Evolutionary conservation across 345 rosid genomes (phyloP), one percentile per base, ranked within the genome.

Genomic region (Populus ilicifolia): DNA sequence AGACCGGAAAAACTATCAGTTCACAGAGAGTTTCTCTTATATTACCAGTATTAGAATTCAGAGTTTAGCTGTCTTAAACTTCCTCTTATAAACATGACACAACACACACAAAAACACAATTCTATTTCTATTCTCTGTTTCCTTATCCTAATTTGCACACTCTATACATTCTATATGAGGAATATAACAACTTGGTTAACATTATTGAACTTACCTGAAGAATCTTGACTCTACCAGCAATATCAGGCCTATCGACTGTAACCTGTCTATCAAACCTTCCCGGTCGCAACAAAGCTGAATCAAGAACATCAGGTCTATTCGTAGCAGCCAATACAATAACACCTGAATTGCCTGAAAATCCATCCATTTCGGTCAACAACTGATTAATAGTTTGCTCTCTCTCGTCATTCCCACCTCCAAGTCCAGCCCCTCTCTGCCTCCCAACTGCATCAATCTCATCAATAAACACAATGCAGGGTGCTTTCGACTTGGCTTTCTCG

Each of bases 381-480:
- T 91, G 95, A 80, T 93, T 91, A 69, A 93, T 90, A 0, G 97
- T 93, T 83, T 93, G 97, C 77, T 94, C 98, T 35, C 95, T 93
- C 86, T 94, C 97, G 76, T 94, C 97, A 75, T 92, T 92, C 71
- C 97, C 98, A 64, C 97, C 98, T 70, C 97, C 97, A 68, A 90
- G 86, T 18, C 97, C 98, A 16, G 97, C 96, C 78, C 98, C 98
- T 82, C 98, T 90, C 84, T 94, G 96, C 82, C 98, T 87, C 59
- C 95, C 96, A 21, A 93, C 99, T 5, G 92, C 99, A 71, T 89
- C 97, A 83, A 95, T 95, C 80, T 95, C 98, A 85, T 94, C 97
- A 6, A 91, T 91, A 50, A 94, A 91, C 65, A 88, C 98, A 80
- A 89, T 89, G 76, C 91, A 90, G 3, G 97, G 96, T 0, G 98